Conservation (phyloP, 805 yeast genomes). For the Myxozyma melibiosi region DNA sequence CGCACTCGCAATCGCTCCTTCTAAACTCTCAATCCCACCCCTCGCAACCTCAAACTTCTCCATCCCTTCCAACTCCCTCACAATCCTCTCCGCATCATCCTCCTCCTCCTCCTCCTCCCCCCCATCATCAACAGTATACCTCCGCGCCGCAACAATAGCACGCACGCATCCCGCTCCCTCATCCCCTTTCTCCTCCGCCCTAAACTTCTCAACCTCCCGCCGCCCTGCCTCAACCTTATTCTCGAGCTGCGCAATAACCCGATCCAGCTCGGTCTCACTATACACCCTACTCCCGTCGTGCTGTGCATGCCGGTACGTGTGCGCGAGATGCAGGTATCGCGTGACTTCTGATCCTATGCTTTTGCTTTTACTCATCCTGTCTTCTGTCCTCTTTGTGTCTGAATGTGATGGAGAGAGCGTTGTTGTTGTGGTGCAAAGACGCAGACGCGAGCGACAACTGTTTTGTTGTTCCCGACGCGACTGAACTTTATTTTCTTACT, state of each 20-base stretch:
- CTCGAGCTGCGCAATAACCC: not conserved
- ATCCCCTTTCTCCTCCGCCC: slow-evolving; percentile 1
- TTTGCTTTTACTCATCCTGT: not conserved
- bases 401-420: no score
- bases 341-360: slow-evolving; percentile 2
- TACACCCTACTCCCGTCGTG: not conserved
- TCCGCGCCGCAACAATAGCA: slow-evolving; percentile 11
- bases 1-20: not conserved
- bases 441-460: no score
- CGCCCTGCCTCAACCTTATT: not conserved
- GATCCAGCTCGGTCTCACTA: slow-evolving; percentile 1
- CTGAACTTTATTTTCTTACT: no score
- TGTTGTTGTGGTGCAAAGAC: no score
- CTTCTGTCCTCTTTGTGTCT: no score
- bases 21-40: not conserved
- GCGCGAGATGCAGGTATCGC: slow-evolving; percentile 11
- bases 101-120: not conserved
- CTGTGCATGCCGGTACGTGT: slow-evolving; percentile 3
- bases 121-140: not conserved
- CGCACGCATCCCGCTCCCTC: slow-evolving; percentile 5
- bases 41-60: not conserved
- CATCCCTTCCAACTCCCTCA: not conserved
- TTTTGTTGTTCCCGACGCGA: no score
- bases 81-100: not conserved
- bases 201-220: not conserved